Percentiles rank a stretch among this genome's conserved stretches.
phyloP scores from a whole-genome alignment of 352 stramenopile genomes.

The Globisporangium canariense region DNA sequence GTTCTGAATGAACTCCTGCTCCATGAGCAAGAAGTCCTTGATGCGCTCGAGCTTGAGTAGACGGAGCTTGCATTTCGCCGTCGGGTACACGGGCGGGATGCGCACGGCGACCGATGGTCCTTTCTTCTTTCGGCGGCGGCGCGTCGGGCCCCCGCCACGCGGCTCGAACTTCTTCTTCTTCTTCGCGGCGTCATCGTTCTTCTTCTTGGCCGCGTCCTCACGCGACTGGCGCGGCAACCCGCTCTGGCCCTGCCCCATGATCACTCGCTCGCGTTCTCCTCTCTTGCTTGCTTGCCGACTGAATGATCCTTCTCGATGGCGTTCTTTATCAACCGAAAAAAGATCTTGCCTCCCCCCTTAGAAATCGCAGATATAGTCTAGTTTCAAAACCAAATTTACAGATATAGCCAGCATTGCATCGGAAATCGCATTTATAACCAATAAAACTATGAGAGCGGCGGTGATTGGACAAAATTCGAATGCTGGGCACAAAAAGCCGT shows the following conservation, averaged over 20 bases:
- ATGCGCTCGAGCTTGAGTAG: conserved; percentile 99
- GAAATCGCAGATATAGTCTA: not conserved
- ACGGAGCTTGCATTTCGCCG: conserved; percentile 99
- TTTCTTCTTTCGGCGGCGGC: conserved; percentile 92
- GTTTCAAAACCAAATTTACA: not conserved
- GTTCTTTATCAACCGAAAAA: conserved; percentile 7
- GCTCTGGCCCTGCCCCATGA: conserved; percentile 86
- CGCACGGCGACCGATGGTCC: conserved; percentile 83
- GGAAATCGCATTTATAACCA: not conserved
- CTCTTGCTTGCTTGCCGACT: conserved; percentile 4
- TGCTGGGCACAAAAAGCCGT: not conserved
- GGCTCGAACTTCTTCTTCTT: conserved; percentile 95
- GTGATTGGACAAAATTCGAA: not conserved
- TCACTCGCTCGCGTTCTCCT: conserved; percentile 7
- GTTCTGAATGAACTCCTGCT: conserved; percentile 99
- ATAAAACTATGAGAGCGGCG: not conserved
- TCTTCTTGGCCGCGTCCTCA: conserved; percentile 86
- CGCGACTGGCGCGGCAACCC: conserved; percentile 74
- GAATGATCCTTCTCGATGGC: not conserved
- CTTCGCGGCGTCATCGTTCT: conserved; percentile 88
- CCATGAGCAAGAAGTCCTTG: conserved; percentile 99
- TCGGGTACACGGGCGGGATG: conserved; percentile 93
- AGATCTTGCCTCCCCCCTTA: conserved; percentile 3
- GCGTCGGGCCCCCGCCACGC: conserved; percentile 79
- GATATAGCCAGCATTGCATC: not conserved